Conservation (phyloP, 2,329 filamentous ascomycete species). For the Aspergillus versicolor region DNA sequence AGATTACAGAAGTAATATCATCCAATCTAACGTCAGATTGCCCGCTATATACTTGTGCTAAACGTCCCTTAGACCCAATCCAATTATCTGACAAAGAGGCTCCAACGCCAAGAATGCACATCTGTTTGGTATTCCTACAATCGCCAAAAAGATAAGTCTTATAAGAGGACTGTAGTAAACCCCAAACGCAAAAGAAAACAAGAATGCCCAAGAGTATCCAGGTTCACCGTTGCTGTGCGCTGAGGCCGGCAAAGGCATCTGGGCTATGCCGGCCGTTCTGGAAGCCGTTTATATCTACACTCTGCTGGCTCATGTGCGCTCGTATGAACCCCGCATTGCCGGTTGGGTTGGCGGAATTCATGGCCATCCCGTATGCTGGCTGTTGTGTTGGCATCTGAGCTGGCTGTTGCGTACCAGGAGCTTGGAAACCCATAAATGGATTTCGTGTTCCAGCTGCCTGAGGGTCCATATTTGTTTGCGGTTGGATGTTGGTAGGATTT, state of each 20-base stretch:
- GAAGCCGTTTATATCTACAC: conserved; percentile 47
- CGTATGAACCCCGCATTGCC: conserved; percentile 19
- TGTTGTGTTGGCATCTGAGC: conserved; percentile 10
- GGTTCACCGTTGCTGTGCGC: conserved; percentile 42
- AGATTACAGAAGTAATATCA: not conserved
- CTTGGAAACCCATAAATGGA: conserved; percentile 22
- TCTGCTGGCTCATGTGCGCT: conserved; percentile 49
- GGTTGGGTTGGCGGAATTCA: conserved; percentile 16
- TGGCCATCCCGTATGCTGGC: conserved; percentile 16
- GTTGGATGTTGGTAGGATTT: conserved; percentile 12
- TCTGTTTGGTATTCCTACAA: conserved; percentile 6
- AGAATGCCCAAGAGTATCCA: not conserved
- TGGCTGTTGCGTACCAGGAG: conserved; percentile 8
- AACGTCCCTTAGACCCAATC: not conserved
- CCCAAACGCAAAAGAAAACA: not conserved
- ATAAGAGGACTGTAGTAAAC: not conserved
- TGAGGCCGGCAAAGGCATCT: conserved; percentile 52
- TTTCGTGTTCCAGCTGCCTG: conserved; percentile 26
- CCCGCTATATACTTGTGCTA: not conserved
- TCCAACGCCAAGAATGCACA: conserved; percentile 10
- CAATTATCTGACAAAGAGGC: not conserved
- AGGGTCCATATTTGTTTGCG: conserved; percentile 18
- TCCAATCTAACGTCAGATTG: not conserved
- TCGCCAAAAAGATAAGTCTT: conserved; percentile 5
- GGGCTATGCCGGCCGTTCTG: conserved; percentile 51